Evolutionary conservation across 2,329 filamentous ascomycete species (phyloP), one percentile per base, ranked within the genome.

Genomic region (Alternaria arbusti): DNA sequence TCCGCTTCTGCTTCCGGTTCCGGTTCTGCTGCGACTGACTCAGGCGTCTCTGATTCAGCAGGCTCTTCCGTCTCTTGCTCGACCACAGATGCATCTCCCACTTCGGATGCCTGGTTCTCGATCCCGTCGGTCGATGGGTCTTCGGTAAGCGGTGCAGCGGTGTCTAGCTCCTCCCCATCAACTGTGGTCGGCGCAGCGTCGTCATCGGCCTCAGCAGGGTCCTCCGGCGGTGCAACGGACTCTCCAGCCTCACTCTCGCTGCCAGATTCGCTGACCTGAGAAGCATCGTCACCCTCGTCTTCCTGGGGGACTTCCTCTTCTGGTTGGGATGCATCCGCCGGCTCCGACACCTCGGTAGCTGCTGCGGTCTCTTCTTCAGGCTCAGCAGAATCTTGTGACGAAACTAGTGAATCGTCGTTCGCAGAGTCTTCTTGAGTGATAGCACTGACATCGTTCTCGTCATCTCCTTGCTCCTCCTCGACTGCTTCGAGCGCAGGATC

Each of bases 21-120:
- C 15, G 13, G 20, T 36, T 65, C 56, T 9, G 36, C n/a, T 28
- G 23, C 23, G 13, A 51, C 30, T 32, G 45, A 28, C 32, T 11
- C 59, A 15, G 64, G 13, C 17, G 30, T 23, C 6, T 56, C 51
- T 17, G 49, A 22, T 46, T 67, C 66, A 13, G 57, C 54, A 23
- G 57, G 6, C 15, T 54, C 20, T 40, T 58, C 50, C n/a, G 7
- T 12, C 11, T 55, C 61, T 51, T n/a, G 15, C 22, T n/a, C 56
- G 44, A 23, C 23, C 26, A 20, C 5, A 23, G 36, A 23, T 26
- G 28, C 57, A 20, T 45, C 47, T 30, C 52, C 54, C n/a, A 49
- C 32, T 20, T 57, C 64, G 6, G 60, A 11, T 13, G 32, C 47
- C 17, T 40, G 23, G 26, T 56, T 10, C 12, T 54, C 55, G 7